Evolutionary conservation across 2,329 filamentous ascomycete genomes (phyloP).

Genomic region (Fusarium siculi): DNA sequence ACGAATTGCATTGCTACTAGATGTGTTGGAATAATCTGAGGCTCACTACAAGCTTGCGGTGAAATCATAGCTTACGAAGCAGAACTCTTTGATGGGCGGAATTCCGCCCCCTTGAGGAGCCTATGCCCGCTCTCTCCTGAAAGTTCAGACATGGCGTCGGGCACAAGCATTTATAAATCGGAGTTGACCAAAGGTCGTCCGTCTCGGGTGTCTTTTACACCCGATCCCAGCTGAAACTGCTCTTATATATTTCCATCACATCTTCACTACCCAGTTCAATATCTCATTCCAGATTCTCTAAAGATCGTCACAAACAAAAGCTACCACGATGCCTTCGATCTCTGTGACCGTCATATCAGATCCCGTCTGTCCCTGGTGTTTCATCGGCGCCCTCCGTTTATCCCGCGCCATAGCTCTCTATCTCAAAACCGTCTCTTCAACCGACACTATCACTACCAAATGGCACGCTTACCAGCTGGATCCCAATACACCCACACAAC

Average conservation of each 20-base stretch:
- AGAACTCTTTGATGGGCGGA: slow-evolving; percentile 30
- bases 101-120: slow-evolving; percentile 33
- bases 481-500: slow-evolving; percentile 65
- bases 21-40: not conserved
- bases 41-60: not conserved
- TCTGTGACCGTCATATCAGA: slow-evolving; percentile 84
- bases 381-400: slow-evolving; percentile 81
- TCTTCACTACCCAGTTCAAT: not conserved
- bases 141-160: not conserved
- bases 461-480: slow-evolving; percentile 88
- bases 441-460: slow-evolving; percentile 76
- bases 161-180: not conserved
- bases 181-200: not conserved
- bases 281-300: not conserved
- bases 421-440: slow-evolving; percentile 67
- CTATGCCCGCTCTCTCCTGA: not conserved
- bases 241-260: not conserved
- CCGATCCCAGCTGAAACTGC: not conserved
- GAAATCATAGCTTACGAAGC: not conserved
- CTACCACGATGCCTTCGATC: slow-evolving; percentile 73
- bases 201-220: not conserved
- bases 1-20: not conserved
- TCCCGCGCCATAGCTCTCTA: slow-evolving; percentile 76
- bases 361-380: slow-evolving; percentile 83
- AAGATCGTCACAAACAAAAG: not conserved